Evolutionary conservation across 2,329 filamentous ascomycete species (phyloP).

Genomic region (Colletotrichum orbiculare): DNA sequence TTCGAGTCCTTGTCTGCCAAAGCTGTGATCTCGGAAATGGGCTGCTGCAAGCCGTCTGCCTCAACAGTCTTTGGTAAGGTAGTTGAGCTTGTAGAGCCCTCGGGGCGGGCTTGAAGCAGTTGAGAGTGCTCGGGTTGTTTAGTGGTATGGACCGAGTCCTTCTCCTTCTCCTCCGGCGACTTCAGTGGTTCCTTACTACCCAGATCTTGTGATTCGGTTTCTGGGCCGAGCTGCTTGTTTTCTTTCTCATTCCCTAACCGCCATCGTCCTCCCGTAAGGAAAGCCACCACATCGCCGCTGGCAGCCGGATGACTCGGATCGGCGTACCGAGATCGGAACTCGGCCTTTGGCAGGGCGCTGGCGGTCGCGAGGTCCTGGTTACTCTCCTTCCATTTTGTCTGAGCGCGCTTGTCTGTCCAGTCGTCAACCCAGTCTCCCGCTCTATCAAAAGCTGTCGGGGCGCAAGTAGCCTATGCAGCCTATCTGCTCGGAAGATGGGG

Average conservation of each 20-base stretch:
- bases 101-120: too few relatives aligned
- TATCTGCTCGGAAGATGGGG: too few relatives aligned
- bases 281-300: conserved; percentile 41
- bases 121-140: too few relatives aligned
- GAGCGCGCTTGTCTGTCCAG: conserved; percentile 39
- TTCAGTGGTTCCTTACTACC: not conserved
- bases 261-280: conserved; percentile 40
- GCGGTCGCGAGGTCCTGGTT: conserved; percentile 35
- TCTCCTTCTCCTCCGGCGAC: too few relatives aligned
- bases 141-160: too few relatives aligned
- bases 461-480: too few relatives aligned
- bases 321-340: conserved; percentile 43
- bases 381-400: conserved; percentile 39
- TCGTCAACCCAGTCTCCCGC: conserved; percentile 38
- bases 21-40: too few relatives aligned
- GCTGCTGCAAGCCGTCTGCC: too few relatives aligned
- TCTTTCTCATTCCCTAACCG: not conserved
- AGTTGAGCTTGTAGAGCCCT: too few relatives aligned
- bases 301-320: conserved; percentile 42
- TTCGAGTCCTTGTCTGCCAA: conserved; percentile 19
- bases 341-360: conserved; percentile 38
- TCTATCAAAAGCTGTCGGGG: conserved; percentile 35
- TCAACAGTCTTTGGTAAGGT: too few relatives aligned
- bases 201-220: not conserved
- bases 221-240: not conserved